Evolutionary conservation across 495 filamentous ascomycete species (phyloP), one percentile per base, ranked within the genome.

Genomic region (Trypethelium eluteriae): DNA sequence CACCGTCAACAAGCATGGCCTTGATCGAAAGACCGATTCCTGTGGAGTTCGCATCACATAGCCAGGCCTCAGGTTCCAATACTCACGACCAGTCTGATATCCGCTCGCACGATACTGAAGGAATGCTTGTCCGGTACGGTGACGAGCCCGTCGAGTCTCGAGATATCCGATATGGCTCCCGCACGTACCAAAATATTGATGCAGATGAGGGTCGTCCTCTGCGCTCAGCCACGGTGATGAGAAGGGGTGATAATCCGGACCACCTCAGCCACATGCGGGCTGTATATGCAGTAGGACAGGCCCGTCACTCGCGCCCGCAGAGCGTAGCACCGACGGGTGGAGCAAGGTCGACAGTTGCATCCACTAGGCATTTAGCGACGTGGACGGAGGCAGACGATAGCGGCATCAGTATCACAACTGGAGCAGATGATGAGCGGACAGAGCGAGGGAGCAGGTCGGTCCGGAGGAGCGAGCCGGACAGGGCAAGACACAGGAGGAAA

Each of bases 1-100:
- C 53, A 14, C 53, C 53, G 7, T 59, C 53, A 59, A 59, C 53
- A 18, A 32, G 53, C 32, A 59, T 11, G 53, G 53, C 53, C 18
- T 6, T 59, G n/a, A 6, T 59, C 32, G 32, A 59, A 9, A 32
- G 53, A 2, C 53, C 53, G 2, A 59, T 32, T 18, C 36, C 53
- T 4, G 32, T 32, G 18, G 53, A 59, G 10, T 18, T 32, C 32
- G 9, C 36, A 7, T 36, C 53, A 9, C 53, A 36, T 10, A 9
- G 34, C 14, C 32, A 9, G 25, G 6, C 3, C 7, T 59, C 53
- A 7, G 5, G 32, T 6, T 36, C 5, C 11, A 34, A 59, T 32
- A 7, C 7, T 3, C 7, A 59, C 18, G 10, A 18, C n/a, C 12
- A 53, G 5, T 5, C 11, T 14, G 5, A 5, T 14, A 9, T 25